A percentile compares a stretch with the other conserved stretches of the same genome.
These are phyloP conservation scores for Nigrospora oryzae DNA, from an alignment of 2,329 filamentous ascomycete species.

Conservation along the genomic window DNA sequence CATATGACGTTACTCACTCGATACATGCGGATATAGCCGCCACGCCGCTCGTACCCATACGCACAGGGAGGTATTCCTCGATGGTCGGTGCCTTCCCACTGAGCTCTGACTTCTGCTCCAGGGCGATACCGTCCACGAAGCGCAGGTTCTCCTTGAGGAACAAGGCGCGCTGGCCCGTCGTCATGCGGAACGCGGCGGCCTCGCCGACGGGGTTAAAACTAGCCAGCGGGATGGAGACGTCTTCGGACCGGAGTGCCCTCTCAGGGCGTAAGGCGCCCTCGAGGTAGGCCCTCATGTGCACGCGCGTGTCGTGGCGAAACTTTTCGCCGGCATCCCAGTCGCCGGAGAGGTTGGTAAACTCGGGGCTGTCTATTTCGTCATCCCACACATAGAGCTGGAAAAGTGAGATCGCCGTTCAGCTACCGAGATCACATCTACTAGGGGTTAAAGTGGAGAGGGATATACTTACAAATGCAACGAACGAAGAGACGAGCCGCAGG, in stretches of 20 bases:
- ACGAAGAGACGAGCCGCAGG: constrained; percentile 1
- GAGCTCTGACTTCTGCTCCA: constrained; percentile 8
- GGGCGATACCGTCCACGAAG: constrained; percentile 3
- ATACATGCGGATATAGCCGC: not conserved
- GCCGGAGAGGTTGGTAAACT: constrained; percentile 1
- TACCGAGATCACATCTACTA: too few species aligned
- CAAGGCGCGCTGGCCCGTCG: constrained; percentile 2
- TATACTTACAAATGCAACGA: constrained; percentile 5
- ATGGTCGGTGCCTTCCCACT: constrained; percentile 7
- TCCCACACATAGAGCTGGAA: constrained; percentile 8
- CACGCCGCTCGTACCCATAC: constrained; percentile 6
- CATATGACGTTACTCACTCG: not conserved
- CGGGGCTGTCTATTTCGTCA: constrained; percentile 7
- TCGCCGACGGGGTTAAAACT: constrained; percentile 7
- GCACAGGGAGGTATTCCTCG: constrained; percentile 7
- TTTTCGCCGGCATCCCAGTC: constrained; percentile 5
- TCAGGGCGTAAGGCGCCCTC: not conserved
- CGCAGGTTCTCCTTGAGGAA: constrained; percentile 3
- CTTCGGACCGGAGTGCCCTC: not conserved
- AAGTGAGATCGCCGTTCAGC: not conserved
- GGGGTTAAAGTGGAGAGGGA: too few species aligned
- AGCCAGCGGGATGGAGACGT: constrained; percentile 3
- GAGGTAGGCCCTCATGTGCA: constrained; percentile 3
- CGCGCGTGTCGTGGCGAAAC: constrained; percentile 3
- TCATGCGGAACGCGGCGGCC: constrained; percentile 2